Base-by-base conservation (phyloP, 2,329 filamentous ascomycete genomes). In the Annulohypoxylon truncatum region DNA sequence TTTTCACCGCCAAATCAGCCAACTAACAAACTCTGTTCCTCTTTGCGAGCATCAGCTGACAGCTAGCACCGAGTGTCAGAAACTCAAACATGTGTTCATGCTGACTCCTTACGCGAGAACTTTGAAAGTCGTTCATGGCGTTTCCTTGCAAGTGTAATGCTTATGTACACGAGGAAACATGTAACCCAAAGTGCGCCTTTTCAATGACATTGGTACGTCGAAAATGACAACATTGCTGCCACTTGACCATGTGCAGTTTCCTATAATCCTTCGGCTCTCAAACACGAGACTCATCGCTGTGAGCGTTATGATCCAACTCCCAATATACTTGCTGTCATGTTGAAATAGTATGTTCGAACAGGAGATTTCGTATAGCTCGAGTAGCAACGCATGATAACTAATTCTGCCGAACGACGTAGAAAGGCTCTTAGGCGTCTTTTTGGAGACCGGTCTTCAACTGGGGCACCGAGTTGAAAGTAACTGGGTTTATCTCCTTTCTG, bases 1-100 rank as follows among this genome's bases (percentile, higher is more conserved):
- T 51, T n/a, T n/a, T 62, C 63, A 66, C 63, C 63, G 58, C 63
- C 29, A 62, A 33, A 44, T 13, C 24, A 24, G n/a, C 22, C 48
- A 31, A 22, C 38, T 53, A 51, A 18, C 8, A 28, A 28, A 48
- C 22, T 28, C 22, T 48, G 12, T 48, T 26, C 40, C 22, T 50
- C 24, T 42, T 42, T 22, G 42, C 15, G 33, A 63, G 8, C 28
- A 51, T 58, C 53, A 63, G 60, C 53, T 63, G 53, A 58, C 47
- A 26, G 47, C 53, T 31, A 58, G 35, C 35, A 38, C 35, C 35
- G 35, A 38, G 44, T 50, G 42, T 38, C 42, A 40, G 26, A 47
- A 54, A 44, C 31, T 15, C 38, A 15, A 24, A 10, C 8, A 5
- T 18, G 15, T 40, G 7, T 13, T 7, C 18, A 28, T 15, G 12